These are phyloP conservation scores for Salix brachista DNA, from an alignment of 345 rosid genomes.

Conservation along the genomic window DNA sequence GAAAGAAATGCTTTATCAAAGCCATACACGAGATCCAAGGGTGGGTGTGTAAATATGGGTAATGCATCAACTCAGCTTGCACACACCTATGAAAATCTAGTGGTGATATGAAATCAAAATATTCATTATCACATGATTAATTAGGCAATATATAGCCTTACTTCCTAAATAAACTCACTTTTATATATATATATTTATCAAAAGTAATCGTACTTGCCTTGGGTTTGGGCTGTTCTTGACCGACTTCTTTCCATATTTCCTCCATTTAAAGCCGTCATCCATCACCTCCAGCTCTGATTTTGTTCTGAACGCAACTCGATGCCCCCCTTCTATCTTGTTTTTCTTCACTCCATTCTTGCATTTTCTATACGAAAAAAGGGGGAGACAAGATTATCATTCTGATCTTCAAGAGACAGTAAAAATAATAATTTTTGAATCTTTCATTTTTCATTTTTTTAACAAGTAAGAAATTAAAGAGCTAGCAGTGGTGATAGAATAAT, in stretches of 20 bases:
- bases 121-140: no score
- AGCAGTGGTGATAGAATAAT: neutral
- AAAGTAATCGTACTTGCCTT: conserved; percentile 38
- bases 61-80: no score
- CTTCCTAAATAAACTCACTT: neutral
- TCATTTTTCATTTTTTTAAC: no score
- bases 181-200: no score
- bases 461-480: neutral
- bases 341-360: conserved; percentile 30
- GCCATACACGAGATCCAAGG: neutral
- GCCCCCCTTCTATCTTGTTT: conserved; percentile 32
- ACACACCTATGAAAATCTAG: neutral
- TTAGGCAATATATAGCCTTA: neutral
- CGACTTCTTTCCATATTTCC: conserved; percentile 88
- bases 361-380: conserved; percentile 9
- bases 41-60: no score
- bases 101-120: neutral
- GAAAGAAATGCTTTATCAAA: neutral
- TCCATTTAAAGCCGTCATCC: conserved; percentile 94
- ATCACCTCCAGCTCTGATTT: conserved; percentile 73
- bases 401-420: neutral
- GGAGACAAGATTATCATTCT: neutral
- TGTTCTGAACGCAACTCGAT: conserved; percentile 76
- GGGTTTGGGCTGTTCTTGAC: conserved; percentile 84
- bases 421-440: neutral